phyloP scores from a whole-genome alignment of 2,329 filamentous ascomycete genomes.

The Amauroascus niger region DNA sequence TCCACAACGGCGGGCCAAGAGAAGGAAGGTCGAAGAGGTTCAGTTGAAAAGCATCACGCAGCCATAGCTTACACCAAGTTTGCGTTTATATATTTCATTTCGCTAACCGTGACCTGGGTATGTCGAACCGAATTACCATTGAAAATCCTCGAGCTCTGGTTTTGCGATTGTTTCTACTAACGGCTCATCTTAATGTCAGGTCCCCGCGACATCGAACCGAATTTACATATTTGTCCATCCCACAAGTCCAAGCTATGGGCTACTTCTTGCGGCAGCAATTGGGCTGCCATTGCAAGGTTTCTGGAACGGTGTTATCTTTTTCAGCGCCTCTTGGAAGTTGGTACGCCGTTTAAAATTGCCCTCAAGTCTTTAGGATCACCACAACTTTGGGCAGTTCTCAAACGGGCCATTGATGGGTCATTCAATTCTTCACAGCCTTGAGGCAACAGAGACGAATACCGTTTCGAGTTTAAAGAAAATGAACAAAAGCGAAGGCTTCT shows the following conservation, averaged over 20 bases:
- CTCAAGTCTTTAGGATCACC: not conserved
- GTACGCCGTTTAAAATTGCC: not conserved
- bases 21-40: conserved; percentile 3
- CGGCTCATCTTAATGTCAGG: conserved; percentile 19
- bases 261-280: conserved; percentile 61
- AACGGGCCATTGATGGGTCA: not conserved
- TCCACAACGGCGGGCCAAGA: not conserved
- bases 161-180: not conserved
- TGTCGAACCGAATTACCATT: not conserved
- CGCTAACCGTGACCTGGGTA: conserved; percentile 37
- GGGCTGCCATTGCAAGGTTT: conserved; percentile 75
- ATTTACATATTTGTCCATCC: conserved; percentile 58
- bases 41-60: conserved; percentile 29
- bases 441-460: not conserved
- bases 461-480: not conserved
- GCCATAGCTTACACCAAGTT: conserved; percentile 34
- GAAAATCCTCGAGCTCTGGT: not conserved
- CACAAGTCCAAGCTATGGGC: conserved; percentile 43
- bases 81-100: conserved; percentile 34
- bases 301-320: conserved; percentile 74
- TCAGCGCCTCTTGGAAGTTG: conserved; percentile 57
- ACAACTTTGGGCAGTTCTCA: not conserved
- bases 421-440: not conserved
- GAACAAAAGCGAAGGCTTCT: not conserved
- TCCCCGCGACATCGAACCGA: conserved; percentile 67